Evolutionary conservation across 129 eudicot genomes (phyloP), one percentile per base, ranked within the genome.

Genomic region (Tagetes erecta): DNA sequence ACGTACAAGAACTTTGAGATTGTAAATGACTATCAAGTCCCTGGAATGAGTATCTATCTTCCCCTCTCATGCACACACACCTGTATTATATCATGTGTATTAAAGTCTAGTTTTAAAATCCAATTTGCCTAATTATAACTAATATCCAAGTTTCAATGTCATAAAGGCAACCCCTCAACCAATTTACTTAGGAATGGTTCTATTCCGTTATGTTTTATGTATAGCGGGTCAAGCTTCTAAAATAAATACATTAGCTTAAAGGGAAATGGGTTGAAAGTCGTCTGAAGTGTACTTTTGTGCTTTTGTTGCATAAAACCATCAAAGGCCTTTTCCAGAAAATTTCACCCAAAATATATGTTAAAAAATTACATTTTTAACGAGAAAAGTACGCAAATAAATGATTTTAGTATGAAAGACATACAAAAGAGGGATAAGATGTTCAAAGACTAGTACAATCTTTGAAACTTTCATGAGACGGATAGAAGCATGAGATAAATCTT

Each of bases 21-120:
- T 47, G 98, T 90, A 76, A 90, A 92, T 81, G 98, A 90, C 68
- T 92, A 90, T 83, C 96, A 90, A 92, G 96, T 92, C 76, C 96
- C 95, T 37, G 98, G 98, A 81, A 92, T 92, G 89, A 92, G 98
- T 92, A 73, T 75, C 40, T 49, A 78, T 84, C 78, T 80, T 69
- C 42, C 55, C 41, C 76, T 74, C 70, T 45, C 70, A 46, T 11
- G 40, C 36, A 41, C 71, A 27, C 38, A 66, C 51, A 66, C 37
- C 36, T 55, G 42, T 71, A 10, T 64, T 30, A 11, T 64, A 30
- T 37, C 42, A 37, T 39, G 42, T 64, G 38, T 33, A 52, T 75
- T 2, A 12, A 64, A 39, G 34, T 51, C 52, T 75, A 4, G 51
- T 41, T 75, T 13, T 75, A 31, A 38, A 62, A 50, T 64, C 49